Conservation (phyloP, 2,329 filamentous ascomycete genomes). For the Xylogone sp. region DNA sequence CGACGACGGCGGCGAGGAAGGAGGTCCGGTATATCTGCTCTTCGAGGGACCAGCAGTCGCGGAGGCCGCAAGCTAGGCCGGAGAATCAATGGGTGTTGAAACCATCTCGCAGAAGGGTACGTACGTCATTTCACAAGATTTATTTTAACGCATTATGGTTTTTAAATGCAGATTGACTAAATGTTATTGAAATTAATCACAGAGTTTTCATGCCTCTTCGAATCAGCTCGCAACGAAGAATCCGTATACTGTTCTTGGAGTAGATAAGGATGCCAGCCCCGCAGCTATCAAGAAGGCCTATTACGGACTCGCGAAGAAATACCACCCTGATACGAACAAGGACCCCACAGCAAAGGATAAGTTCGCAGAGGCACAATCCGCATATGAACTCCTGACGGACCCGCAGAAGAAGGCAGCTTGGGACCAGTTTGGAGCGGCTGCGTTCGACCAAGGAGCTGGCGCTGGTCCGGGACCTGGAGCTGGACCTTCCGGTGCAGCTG, state of each 20-base stretch:
- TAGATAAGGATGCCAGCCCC: constrained; percentile 74
- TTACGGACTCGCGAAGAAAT: constrained; percentile 96
- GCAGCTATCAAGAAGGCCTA: constrained; percentile 97
- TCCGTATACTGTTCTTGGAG: constrained; percentile 83
- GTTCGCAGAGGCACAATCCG: constrained; percentile 87
- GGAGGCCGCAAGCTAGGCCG: background rate
- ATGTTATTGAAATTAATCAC: background rate
- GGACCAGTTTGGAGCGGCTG: constrained; percentile 84
- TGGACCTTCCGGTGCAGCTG: constrained; percentile 53
- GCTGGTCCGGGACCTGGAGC: constrained; percentile 52
- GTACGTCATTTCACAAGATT: background rate
- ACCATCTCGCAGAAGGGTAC: background rate
- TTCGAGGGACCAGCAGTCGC: background rate
- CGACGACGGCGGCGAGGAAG: background rate
- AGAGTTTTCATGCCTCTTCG: constrained; percentile 27
- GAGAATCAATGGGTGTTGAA: background rate
- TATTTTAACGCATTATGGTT: too few relatives aligned
- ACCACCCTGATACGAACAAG: constrained; percentile 97
- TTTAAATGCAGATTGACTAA: too few relatives aligned
- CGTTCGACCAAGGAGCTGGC: constrained; percentile 68
- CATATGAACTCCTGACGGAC: constrained; percentile 92
- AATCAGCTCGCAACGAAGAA: constrained; percentile 50
- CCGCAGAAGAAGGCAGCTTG: constrained; percentile 89
- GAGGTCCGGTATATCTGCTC: background rate
- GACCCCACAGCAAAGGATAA: constrained; percentile 90